These are phyloP conservation scores for Sarcomyxa edulis DNA, from an alignment of 768 basidiomycete species.

Conservation along the genomic window DNA sequence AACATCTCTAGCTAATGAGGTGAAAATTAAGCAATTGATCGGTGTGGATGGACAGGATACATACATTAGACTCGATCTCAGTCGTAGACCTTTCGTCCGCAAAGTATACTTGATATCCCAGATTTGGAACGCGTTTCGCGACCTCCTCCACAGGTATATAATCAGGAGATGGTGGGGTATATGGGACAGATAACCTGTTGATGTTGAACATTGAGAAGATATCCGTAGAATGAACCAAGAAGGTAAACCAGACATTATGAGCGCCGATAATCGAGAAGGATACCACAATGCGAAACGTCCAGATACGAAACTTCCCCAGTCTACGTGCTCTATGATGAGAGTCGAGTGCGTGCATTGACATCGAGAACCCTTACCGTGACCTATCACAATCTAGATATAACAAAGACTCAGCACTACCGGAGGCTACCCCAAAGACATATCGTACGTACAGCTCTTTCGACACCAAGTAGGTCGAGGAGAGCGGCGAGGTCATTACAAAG, in stretches of 20 bases:
- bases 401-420: too few relatives aligned
- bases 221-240: background rate
- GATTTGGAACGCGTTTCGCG: conserved; percentile 45
- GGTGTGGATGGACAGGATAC: conserved; percentile 9
- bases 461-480: conserved; percentile 50
- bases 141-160: conserved; percentile 49
- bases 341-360: too few relatives aligned
- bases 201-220: conserved; percentile 1
- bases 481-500: conserved; percentile 61
- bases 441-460: conserved; percentile 48
- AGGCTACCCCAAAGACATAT: too few relatives aligned
- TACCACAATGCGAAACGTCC: conserved; percentile 71
- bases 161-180: conserved; percentile 47
- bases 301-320: conserved; percentile 70
- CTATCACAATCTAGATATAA: too few relatives aligned
- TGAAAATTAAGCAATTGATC: conserved; percentile 1
- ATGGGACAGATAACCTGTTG: conserved; percentile 63
- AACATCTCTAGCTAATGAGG: conserved; percentile 34
- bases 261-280: conserved; percentile 53
- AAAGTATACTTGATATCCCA: conserved; percentile 69
- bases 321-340: too few relatives aligned
- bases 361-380: too few relatives aligned
- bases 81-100: conserved; percentile 42
- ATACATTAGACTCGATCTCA: conserved; percentile 55
- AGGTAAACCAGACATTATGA: conserved; percentile 44